These are phyloP conservation scores for Extremus antarcticus DNA, from an alignment of 495 filamentous ascomycete genomes.

Conservation along the genomic window DNA sequence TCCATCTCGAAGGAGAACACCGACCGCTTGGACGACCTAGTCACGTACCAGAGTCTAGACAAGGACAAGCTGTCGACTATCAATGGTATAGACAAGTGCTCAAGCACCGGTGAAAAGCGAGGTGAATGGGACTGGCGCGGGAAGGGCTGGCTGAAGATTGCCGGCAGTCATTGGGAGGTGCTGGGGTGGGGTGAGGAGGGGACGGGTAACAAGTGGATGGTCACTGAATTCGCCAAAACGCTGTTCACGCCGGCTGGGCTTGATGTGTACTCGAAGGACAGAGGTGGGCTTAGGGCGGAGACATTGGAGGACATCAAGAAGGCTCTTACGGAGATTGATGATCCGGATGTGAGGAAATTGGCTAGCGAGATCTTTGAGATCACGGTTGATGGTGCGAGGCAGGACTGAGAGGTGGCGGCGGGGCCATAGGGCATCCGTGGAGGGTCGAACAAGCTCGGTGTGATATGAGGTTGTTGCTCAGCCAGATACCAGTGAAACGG, in stretches of 20 bases:
- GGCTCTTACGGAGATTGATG: constrained; percentile 27
- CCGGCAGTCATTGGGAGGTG: constrained; percentile 60
- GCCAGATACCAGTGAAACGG: too few relatives aligned
- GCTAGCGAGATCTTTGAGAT: constrained; percentile 33
- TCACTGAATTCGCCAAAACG: constrained; percentile 67
- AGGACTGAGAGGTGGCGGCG: too few relatives aligned
- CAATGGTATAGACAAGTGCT: constrained; percentile 51
- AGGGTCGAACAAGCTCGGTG: too few relatives aligned
- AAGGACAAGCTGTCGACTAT: constrained; percentile 45
- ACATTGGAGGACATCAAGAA: constrained; percentile 36
- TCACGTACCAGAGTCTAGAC: constrained; percentile 47
- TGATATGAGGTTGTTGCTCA: too few relatives aligned
- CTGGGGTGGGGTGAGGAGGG: constrained; percentile 53
- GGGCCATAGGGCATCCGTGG: too few relatives aligned
- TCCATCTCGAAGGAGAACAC: constrained; percentile 13
- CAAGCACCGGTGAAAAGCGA: constrained; percentile 29
- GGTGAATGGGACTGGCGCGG: constrained; percentile 61
- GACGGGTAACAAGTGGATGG: constrained; percentile 44
- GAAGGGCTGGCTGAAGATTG: constrained; percentile 53
- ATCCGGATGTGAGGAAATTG: constrained; percentile 29
- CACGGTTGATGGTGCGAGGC: constrained; percentile 22
- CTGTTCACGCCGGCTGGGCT: constrained; percentile 65
- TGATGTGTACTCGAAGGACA: constrained; percentile 54
- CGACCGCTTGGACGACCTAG: constrained; percentile 51
- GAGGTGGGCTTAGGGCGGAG: constrained; percentile 40